Percentiles rank a stretch among this genome's conserved stretches.
Evolutionary conservation across 2,329 filamentous ascomycete genomes (phyloP).

Genomic region (Purpureocillium takamizusanense): DNA sequence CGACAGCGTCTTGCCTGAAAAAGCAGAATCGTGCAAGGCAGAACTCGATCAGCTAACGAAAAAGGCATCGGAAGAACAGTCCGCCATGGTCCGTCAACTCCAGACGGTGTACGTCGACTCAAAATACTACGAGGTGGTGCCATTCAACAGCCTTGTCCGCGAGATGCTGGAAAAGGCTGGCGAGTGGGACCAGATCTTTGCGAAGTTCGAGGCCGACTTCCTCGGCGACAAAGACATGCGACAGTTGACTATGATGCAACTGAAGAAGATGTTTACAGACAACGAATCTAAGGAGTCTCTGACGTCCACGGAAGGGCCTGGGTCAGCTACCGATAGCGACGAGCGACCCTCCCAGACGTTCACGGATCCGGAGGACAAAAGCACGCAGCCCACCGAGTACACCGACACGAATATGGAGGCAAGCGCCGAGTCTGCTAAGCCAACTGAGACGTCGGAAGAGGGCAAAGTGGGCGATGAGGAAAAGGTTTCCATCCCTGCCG

Average conservation of each 20-base stretch:
- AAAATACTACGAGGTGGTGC: conserved; percentile 94
- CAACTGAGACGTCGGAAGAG: conserved; percentile 9
- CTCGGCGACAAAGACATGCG: conserved; percentile 96
- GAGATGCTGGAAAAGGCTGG: conserved; percentile 88
- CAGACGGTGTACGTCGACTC: conserved; percentile 89
- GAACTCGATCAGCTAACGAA: conserved; percentile 73
- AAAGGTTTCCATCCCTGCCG: conserved; percentile 19
- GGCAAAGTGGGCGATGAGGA: conserved; percentile 15
- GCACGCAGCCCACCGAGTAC: conserved; percentile 31
- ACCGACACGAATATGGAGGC: conserved; percentile 24
- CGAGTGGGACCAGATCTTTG: conserved; percentile 86
- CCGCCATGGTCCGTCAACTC: conserved; percentile 62
- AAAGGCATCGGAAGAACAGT: conserved; percentile 77
- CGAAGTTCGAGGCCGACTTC: conserved; percentile 86
- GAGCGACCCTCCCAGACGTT: conserved; percentile 37
- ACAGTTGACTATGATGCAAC: conserved; percentile 79
- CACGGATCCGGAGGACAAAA: conserved; percentile 38
- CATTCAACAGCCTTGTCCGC: conserved; percentile 79
- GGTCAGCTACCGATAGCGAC: conserved; percentile 42
- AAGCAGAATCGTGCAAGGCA: conserved; percentile 68
- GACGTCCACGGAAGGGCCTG: conserved; percentile 56
- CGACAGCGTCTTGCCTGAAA: conserved; percentile 83
- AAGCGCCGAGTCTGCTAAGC: conserved; percentile 17
- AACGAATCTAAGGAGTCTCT: conserved; percentile 74
- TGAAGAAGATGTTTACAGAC: conserved; percentile 92